Base-by-base conservation (phyloP, 2,329 filamentous ascomycete genomes). In the Ophiostoma montium region DNA sequence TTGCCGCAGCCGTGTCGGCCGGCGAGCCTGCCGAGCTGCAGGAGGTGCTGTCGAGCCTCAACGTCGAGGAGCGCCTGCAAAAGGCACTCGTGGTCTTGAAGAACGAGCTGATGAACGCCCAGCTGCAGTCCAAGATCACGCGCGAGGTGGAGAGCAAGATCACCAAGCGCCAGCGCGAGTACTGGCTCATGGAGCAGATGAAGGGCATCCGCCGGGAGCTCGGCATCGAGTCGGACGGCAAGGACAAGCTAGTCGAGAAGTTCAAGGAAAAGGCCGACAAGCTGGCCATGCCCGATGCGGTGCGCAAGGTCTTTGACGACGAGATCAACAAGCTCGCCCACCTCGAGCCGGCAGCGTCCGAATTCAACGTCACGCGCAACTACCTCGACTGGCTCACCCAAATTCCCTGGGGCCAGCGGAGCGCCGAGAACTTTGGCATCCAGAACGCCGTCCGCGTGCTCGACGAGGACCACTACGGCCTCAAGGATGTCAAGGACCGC, bases 151-250 rank as follows among this genome's bases (percentile, higher is more conserved):
- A 96, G 64, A 87, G 79, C 61, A 95, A 95, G 67, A 96, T 98
- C 48, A 89, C 89, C 59, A 96, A 98, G 68, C 82, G 90, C 30
- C 92, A 98, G 64, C 81, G 92, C 47, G 92, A 98, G 62, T 98
- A 96, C 68, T 96, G 88, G 86, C 71, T 98, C 43, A 94, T 95
- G 87, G 92, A 98, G 67, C 94, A 98, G 65, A 95, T 98, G 89
- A 96, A 96, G 71, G 92, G 89, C 23, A 98, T 98, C 61, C 84
- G 87, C 51, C 78, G 92, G 51, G 92, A 98, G 66, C 78, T 98
- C 45, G 92, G 94, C 19, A 86, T 98, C 48, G 94, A 98, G 63
- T 94, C 87, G 6, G 92, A 98, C 61, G 92, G 94, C 55, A 98
- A 96, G 67, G 92, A 98, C 61, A 96, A 96, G 68, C 74, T 98